A percentile compares a stretch with the other conserved stretches of the same genome.
Conservation (phyloP, 768 basidiomycete genomes). For the Cystobasidium ongulense region DNA sequence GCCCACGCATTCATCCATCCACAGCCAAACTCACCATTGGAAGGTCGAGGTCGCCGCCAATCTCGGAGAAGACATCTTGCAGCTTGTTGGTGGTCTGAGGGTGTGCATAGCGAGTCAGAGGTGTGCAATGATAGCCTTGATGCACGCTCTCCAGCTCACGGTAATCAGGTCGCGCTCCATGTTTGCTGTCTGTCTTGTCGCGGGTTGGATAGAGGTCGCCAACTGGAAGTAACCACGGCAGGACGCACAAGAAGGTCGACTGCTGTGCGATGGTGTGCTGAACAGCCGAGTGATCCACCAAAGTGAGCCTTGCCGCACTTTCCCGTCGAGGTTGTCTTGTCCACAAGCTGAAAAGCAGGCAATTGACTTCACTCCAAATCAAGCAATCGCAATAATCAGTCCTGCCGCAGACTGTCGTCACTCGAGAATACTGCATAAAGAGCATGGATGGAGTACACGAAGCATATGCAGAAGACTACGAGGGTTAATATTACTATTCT, state of each 20-base stretch:
- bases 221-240: too few relatives aligned
- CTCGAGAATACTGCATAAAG: background rate
- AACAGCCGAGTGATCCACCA: too few relatives aligned
- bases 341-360: background rate
- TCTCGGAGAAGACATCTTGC: slow-evolving; percentile 16
- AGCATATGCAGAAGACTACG: background rate
- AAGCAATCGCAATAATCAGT: background rate
- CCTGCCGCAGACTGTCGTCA: background rate
- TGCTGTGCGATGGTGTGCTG: too few relatives aligned
- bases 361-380: background rate
- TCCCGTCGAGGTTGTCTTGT: background rate
- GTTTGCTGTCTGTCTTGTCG: background rate
- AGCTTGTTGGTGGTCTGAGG: slow-evolving; percentile 15
- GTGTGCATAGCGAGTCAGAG: background rate
- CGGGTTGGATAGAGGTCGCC: too few relatives aligned
- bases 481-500: too few relatives aligned
- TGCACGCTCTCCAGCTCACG: background rate
- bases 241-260: background rate
- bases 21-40: slow-evolving; percentile 17
- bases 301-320: too few relatives aligned
- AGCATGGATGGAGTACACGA: background rate
- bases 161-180: slow-evolving; percentile 22
- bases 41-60: slow-evolving; percentile 28
- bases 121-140: background rate
- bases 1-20: background rate